A percentile compares a stretch with the other conserved stretches of the same genome.
Evolutionary conservation across 2,329 filamentous ascomycete species (phyloP).

Genomic region (Aspergillus viridinutans): DNA sequence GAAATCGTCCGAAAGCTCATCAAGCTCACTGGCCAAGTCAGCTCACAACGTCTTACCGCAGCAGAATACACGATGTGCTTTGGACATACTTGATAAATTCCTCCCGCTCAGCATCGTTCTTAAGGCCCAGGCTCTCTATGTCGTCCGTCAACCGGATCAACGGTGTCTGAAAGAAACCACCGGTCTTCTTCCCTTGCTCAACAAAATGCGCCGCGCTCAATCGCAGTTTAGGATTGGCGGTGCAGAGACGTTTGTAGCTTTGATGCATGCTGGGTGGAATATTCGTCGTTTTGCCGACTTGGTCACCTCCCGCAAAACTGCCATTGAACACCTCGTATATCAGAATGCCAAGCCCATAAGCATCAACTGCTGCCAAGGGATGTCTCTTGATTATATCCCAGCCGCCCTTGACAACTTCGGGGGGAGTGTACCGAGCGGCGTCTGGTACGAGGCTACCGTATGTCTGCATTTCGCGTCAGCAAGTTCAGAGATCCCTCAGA

Average conservation of each 20-base stretch:
- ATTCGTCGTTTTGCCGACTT: slow-evolving; percentile 78
- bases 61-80: background rate
- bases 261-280: slow-evolving; percentile 85
- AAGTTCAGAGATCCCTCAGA: background rate
- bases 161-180: slow-evolving; percentile 88
- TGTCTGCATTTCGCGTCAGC: slow-evolving; percentile 49
- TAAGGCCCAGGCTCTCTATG: slow-evolving; percentile 87
- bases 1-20: slow-evolving; percentile 85
- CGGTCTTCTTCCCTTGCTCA: slow-evolving; percentile 76
- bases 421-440: slow-evolving; percentile 75
- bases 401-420: slow-evolving; percentile 79
- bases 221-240: slow-evolving; percentile 82
- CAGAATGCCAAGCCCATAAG: slow-evolving; percentile 78
- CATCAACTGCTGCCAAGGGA: slow-evolving; percentile 76
- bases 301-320: slow-evolving; percentile 68
- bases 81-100: slow-evolving; percentile 67
- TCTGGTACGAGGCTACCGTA: slow-evolving; percentile 87
- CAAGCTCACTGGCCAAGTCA: slow-evolving; percentile 59
- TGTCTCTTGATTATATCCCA: slow-evolving; percentile 87
- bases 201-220: slow-evolving; percentile 81
- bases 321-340: slow-evolving; percentile 93
- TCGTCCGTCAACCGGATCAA: slow-evolving; percentile 89
- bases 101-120: slow-evolving; percentile 77
- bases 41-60: slow-evolving; percentile 7
- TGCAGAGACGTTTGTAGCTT: slow-evolving; percentile 84